These are phyloP conservation scores for Salix caprea DNA, from an alignment of 345 rosid genomes.

Conservation along the genomic window DNA sequence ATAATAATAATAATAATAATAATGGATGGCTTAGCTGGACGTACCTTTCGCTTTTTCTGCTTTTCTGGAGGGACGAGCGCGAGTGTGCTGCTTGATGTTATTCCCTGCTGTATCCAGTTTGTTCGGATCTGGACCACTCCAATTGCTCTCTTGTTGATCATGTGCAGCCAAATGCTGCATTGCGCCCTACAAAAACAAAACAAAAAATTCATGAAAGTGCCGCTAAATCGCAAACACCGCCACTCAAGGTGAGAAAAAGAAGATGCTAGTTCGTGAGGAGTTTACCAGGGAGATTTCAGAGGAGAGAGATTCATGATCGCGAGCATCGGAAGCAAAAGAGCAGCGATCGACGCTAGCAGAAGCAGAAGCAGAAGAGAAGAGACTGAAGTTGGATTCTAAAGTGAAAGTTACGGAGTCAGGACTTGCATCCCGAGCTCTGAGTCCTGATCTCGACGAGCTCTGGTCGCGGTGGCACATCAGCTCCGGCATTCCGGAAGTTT, in stretches of 20 bases:
- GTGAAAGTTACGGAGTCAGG: slow-evolving; percentile 86
- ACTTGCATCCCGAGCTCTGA: slow-evolving; percentile 59
- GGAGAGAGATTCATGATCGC: slow-evolving; percentile 60
- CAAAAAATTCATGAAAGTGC: not conserved
- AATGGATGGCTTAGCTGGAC: not conserved
- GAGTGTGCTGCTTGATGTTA: slow-evolving; percentile 24
- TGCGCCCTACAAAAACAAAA: not conserved
- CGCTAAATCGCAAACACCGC: not conserved
- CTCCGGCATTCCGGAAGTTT: slow-evolving; percentile 40
- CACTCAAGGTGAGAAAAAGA: not conserved
- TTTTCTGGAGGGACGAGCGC: slow-evolving; percentile 41
- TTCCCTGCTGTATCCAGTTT: slow-evolving; percentile 38
- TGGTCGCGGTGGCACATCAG: slow-evolving; percentile 30
- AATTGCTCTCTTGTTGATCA: slow-evolving; percentile 44
- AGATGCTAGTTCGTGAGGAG: not conserved
- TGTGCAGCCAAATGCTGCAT: slow-evolving; percentile 61
- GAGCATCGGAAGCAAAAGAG: slow-evolving; percentile 78
- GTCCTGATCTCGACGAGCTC: slow-evolving; percentile 32
- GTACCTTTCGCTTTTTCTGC: slow-evolving; percentile 63
- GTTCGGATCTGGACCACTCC: slow-evolving; percentile 62
- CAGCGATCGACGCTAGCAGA: slow-evolving; percentile 89
- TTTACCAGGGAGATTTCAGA: slow-evolving; percentile 67
- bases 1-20: too few relatives aligned
- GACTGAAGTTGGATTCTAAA: slow-evolving; percentile 71
- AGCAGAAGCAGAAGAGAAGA: slow-evolving; percentile 85